Evolutionary conservation across 2,329 filamentous ascomycete genomes (phyloP), one percentile per base, ranked within the genome.

Genomic region (Graphilbum fragrans): DNA sequence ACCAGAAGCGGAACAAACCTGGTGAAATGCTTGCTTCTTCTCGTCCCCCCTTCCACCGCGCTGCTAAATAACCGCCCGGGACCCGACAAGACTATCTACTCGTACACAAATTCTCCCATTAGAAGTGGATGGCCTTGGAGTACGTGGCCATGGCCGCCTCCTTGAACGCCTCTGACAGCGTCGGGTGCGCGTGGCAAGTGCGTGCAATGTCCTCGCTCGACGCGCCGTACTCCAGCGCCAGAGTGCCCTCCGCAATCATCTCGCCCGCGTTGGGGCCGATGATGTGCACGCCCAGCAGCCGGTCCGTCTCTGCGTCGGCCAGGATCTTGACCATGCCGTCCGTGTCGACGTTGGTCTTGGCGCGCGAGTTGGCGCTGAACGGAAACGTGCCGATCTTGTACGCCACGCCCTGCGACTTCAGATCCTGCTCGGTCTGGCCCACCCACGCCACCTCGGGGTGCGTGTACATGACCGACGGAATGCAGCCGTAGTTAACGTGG

Each of bases 381-480:
- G 92, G 92, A 78, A 98, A 98, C 39, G 76, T 82, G 61, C 92
- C 92, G 57, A 88, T 71, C 57, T 86, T 86, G 79, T 95, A 98
- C 58, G 92, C 86, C 56, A 94, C 77, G 49, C 86, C 86, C 48
- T 82, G 74, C 51, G 79, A 78, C 76, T 96, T 95, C 50, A 98
- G 73, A 53, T 98, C 92, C 60, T 90, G 83, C 72, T 98, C 92
- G 62, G 81, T 95, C 72, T 95, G 88, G 45, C 92, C 92, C 37
- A 98, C 92, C 92, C 92, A 98, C 29, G 92, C 87, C 50, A 96
- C 92, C 65, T 98, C 92, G 27, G 92, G 92, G 69, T 95, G 82
- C 11, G 92, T 96, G 77, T 98, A 98, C 92, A 98, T 98, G 67
- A 98, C 92, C 27, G 86, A 92, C 50, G 92, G 92, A 59, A 98